Percentiles rank a stretch among this genome's conserved stretches.
These are phyloP conservation scores for Lipomyces oligophaga DNA, from an alignment of 805 yeast species.

Conservation along the genomic window DNA sequence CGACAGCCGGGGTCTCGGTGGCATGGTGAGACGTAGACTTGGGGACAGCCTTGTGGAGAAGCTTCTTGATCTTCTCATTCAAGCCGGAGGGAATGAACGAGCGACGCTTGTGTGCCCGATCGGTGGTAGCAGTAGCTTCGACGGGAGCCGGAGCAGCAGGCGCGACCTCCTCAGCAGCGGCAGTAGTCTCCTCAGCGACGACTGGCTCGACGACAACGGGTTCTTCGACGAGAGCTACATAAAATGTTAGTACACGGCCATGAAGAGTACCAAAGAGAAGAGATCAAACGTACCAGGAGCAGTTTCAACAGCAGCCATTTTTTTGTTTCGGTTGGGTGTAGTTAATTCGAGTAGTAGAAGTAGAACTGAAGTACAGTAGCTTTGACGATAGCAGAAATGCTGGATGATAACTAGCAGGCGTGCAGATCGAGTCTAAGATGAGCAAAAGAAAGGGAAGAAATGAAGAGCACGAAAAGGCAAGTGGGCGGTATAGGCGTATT, in stretches of 20 bases:
- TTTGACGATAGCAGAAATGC: conserved; percentile 17
- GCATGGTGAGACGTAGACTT: conserved; percentile 5
- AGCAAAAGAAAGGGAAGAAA: not conserved
- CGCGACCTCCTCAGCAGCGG: conserved; percentile 1
- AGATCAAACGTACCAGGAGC: not conserved
- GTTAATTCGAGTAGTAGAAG: not conserved
- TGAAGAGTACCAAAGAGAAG: not conserved
- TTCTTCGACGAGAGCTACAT: conserved; percentile 1
- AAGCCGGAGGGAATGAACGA: conserved; percentile 24
- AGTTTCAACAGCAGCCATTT: not conserved
- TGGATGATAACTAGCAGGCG: not conserved
- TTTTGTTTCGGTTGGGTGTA: no score
- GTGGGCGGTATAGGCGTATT: conserved; percentile 1
- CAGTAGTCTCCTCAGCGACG: conserved; percentile 2
- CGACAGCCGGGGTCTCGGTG: conserved; percentile 7
- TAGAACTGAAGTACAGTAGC: not conserved
- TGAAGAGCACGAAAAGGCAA: not conserved
- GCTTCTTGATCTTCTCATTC: conserved; percentile 23
- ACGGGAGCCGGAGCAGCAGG: conserved; percentile 11
- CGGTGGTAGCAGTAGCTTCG: conserved; percentile 11
- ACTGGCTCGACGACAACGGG: conserved; percentile 7
- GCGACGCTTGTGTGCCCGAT: conserved; percentile 17
- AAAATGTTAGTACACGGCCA: not conserved
- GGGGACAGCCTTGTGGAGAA: conserved; percentile 17
- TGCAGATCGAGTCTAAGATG: not conserved